Conservation (phyloP, 2,329 filamentous ascomycete species). For the Beauveria medogensis region DNA sequence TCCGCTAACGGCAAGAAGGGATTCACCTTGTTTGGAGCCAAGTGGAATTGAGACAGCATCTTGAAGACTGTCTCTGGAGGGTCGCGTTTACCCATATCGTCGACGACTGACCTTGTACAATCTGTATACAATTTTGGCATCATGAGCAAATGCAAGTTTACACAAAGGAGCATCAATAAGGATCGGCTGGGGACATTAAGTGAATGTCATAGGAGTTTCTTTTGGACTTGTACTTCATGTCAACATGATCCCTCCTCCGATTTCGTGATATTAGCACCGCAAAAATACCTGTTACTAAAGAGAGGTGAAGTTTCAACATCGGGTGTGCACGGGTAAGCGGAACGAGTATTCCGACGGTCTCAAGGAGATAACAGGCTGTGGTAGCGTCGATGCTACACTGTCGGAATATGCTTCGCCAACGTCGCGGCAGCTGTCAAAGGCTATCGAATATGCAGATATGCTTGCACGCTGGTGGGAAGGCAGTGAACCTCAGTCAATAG, state of each 20-base stretch:
- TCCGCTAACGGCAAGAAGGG: conserved; percentile 30
- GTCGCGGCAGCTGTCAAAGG: no score
- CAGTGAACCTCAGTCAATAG: background rate
- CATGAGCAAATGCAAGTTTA: background rate
- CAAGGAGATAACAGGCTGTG: no score
- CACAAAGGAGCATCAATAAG: background rate
- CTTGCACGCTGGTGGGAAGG: background rate
- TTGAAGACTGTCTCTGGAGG: background rate
- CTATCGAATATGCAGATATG: no score
- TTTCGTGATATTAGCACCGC: no score
- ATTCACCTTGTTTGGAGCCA: conserved; percentile 54
- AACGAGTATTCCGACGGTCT: no score
- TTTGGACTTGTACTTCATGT: background rate
- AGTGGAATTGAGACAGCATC: conserved; percentile 32
- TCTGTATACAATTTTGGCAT: conserved; percentile 7
- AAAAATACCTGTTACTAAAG: no score
- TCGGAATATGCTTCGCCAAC: no score
- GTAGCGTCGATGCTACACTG: no score
- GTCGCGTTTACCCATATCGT: background rate
- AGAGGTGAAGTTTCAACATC: no score
- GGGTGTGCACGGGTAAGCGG: no score
- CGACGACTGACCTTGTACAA: background rate
- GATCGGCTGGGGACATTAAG: background rate
- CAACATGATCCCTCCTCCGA: no score
- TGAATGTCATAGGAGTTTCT: background rate